Evolutionary conservation across 176 grass and related monocot species (phyloP).

Genomic region (Saccharum officinarum): DNA sequence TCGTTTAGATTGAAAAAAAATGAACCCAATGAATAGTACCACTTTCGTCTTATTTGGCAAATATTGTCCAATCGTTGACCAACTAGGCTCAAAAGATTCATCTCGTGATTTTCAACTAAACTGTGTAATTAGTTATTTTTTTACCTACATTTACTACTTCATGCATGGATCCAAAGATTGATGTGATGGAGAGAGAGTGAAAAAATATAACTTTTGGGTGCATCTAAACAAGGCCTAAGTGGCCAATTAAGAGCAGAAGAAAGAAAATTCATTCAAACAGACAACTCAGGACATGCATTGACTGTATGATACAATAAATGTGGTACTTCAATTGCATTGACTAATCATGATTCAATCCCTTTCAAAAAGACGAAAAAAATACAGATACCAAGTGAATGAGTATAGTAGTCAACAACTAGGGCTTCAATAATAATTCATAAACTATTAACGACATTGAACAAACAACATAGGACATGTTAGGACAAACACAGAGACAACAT

Average conservation of each 20-base stretch:
- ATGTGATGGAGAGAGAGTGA: no score
- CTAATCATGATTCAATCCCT: background rate
- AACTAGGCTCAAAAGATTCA: no score
- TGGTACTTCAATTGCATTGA: background rate
- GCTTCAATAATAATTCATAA: slow-evolving; percentile 1
- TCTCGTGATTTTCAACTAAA: no score
- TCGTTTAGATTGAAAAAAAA: no score
- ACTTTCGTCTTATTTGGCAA: no score
- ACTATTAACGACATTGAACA: background rate
- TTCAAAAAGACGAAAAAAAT: background rate
- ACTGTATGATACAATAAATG: slow-evolving; percentile 3
- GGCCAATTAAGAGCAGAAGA: background rate
- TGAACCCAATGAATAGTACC: no score
- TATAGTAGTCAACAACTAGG: background rate
- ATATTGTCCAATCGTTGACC: no score
- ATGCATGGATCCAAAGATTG: no score
- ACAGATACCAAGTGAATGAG: background rate
- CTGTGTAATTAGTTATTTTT: no score
- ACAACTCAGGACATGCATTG: slow-evolving; percentile 16
- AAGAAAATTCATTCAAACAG: slow-evolving; percentile 13
- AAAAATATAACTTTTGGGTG: no score
- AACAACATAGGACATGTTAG: background rate
- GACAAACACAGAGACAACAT: background rate
- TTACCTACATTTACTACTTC: no score
- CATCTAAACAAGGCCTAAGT: no score